Conservation (phyloP, 1,139 yeast species). For the Eremothecium gossypii region DNA sequence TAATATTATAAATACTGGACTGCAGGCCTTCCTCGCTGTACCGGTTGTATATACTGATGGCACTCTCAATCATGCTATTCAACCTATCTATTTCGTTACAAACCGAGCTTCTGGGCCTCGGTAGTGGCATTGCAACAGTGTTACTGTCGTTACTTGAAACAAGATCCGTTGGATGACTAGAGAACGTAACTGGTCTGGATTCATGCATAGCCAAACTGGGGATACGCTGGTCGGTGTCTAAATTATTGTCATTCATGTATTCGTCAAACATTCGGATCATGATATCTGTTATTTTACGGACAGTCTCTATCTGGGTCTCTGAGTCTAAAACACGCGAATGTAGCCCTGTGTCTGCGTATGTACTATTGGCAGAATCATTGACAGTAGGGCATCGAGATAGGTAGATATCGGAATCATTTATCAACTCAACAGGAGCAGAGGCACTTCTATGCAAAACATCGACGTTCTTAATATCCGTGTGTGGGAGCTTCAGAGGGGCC, state of each 20-base stretch:
- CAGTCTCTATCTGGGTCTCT: background rate
- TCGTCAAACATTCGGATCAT: constrained; percentile 4
- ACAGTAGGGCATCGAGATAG: background rate
- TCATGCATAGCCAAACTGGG: no score
- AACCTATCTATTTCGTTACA: constrained; percentile 1
- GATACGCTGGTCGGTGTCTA: no score
- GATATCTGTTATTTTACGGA: constrained; percentile 1
- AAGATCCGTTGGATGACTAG: no score
- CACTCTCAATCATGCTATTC: constrained; percentile 1
- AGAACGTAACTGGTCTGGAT: no score
- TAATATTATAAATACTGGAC: background rate
- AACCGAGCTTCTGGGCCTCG: background rate
- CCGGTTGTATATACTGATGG: constrained; percentile 1
- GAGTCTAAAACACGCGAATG: background rate
- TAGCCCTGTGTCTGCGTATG: background rate
- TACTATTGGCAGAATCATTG: background rate
- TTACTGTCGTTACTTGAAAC: no score
- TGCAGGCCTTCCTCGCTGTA: background rate
- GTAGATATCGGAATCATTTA: background rate
- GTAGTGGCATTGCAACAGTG: no score
- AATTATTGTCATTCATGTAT: background rate
- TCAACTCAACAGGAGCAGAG: constrained; percentile 3
- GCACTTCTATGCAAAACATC: background rate
- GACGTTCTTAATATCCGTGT: background rate
- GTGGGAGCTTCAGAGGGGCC: background rate